phyloP scores from a whole-genome alignment of 345 rosid genomes.

The Acer saccharum region DNA sequence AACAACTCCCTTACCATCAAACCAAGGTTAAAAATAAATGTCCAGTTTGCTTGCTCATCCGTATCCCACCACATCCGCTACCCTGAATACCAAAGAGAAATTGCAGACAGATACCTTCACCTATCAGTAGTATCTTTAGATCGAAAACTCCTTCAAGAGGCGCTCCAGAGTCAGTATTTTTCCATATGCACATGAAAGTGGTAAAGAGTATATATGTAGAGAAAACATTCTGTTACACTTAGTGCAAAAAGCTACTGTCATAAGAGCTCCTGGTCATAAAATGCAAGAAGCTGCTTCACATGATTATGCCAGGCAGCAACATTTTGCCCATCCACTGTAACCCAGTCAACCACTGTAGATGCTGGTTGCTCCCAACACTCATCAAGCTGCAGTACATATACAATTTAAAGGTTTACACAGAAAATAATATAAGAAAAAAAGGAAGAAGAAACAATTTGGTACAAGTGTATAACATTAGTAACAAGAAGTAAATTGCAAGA shows the following conservation, averaged over 20 bases:
- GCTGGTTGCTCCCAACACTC: slow-evolving; percentile 99
- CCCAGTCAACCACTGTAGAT: slow-evolving; percentile 88
- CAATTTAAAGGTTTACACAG: background rate
- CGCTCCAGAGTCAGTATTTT: background rate
- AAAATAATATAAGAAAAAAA: slow-evolving; percentile 3
- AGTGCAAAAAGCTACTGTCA: slow-evolving; percentile 14
- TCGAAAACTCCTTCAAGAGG: background rate
- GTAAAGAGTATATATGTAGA: background rate
- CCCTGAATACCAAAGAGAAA: background rate
- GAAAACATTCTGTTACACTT: background rate
- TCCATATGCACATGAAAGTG: slow-evolving; percentile 1
- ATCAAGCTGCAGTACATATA: slow-evolving; percentile 56
- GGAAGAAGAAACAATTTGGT: background rate
- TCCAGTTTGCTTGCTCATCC: background rate
- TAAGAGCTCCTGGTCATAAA: slow-evolving; percentile 69
- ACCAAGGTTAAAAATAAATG: background rate
- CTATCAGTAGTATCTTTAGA: background rate
- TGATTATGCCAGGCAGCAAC: slow-evolving; percentile 91
- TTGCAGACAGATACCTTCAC: background rate
- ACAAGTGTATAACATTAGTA: background rate
- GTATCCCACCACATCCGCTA: background rate
- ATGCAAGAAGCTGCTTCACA: slow-evolving; percentile 86
- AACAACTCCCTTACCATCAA: background rate
- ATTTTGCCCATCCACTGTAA: slow-evolving; percentile 75
- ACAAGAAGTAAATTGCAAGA: background rate